Evolutionary conservation across 2,329 filamentous ascomycete species (phyloP).

Genomic region (Piedraia hortae): DNA sequence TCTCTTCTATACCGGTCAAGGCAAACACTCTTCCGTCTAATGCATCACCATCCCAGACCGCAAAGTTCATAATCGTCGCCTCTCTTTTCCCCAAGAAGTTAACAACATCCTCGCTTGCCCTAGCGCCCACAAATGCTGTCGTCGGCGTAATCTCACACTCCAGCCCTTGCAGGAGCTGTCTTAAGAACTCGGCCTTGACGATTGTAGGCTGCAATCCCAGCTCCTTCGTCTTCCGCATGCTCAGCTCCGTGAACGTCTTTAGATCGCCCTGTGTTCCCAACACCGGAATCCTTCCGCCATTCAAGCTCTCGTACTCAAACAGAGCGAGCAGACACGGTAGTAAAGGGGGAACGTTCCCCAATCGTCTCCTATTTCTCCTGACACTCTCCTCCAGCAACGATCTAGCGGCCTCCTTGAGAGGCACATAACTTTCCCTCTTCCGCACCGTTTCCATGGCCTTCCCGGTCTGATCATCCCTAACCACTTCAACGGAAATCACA

Average conservation of each 20-base stretch:
- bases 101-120: slow-evolving; percentile 87
- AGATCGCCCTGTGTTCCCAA: slow-evolving; percentile 38
- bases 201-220: slow-evolving; percentile 21
- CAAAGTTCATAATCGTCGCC: slow-evolving; percentile 85
- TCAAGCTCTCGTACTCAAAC: slow-evolving; percentile 47
- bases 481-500: slow-evolving; percentile 43
- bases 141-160: slow-evolving; percentile 65
- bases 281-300: slow-evolving; percentile 15
- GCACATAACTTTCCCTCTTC: slow-evolving; percentile 75
- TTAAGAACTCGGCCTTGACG: slow-evolving; percentile 33
- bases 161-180: slow-evolving; percentile 66
- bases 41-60: slow-evolving; percentile 66
- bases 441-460: slow-evolving; percentile 65
- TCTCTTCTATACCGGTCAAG: no score
- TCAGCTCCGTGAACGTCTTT: slow-evolving; percentile 46
- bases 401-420: slow-evolving; percentile 60
- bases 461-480: slow-evolving; percentile 28
- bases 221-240: slow-evolving; percentile 50
- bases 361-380: slow-evolving; percentile 37
- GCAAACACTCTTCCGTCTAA: slow-evolving; percentile 56
- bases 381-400: slow-evolving; percentile 44
- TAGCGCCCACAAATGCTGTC: slow-evolving; percentile 65
- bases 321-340: slow-evolving; percentile 68
- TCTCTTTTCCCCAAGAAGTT: slow-evolving; percentile 77
- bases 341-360: slow-evolving; percentile 49